Evolutionary conservation across 2,329 filamentous ascomycete species (phyloP).

Genomic region (Penicillium sp.): DNA sequence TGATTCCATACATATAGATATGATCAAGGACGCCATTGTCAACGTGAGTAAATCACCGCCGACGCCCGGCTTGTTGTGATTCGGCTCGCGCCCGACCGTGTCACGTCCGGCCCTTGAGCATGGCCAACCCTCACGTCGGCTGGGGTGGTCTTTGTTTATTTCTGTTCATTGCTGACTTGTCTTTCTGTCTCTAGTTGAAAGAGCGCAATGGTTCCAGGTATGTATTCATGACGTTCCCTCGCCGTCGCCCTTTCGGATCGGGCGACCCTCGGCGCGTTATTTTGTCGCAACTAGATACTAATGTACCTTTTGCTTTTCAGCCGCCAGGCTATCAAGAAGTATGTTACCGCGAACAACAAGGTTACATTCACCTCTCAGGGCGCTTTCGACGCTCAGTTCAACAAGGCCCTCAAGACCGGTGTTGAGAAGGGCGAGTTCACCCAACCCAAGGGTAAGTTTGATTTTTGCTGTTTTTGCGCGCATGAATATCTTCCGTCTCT

Average conservation of each 20-base stretch:
- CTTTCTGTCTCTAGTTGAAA: constrained; percentile 54
- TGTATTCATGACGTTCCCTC: constrained; percentile 37
- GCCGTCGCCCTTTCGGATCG: constrained; percentile 16
- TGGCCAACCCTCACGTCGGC: constrained; percentile 23
- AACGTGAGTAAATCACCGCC: constrained; percentile 57
- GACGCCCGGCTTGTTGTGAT: constrained; percentile 45
- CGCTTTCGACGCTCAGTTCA: constrained; percentile 70
- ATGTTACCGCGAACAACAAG: constrained; percentile 67
- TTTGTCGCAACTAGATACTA: constrained; percentile 18
- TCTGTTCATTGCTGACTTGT: constrained; percentile 45
- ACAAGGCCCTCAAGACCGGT: constrained; percentile 74
- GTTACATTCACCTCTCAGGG: constrained; percentile 51
- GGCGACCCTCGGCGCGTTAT: constrained; percentile 23
- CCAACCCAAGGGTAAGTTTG: constrained; percentile 76
- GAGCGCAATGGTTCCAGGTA: constrained; percentile 66
- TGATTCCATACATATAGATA: constrained; percentile 55
- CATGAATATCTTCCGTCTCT: constrained; percentile 3
- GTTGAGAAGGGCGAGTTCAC: constrained; percentile 82
- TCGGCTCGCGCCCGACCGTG: constrained; percentile 37
- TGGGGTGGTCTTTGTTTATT: constrained; percentile 20
- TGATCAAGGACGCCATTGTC: constrained; percentile 68
- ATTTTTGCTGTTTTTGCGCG: constrained; percentile 1
- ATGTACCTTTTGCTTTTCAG: constrained; percentile 43
- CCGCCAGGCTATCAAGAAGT: constrained; percentile 70
- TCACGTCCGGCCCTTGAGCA: constrained; percentile 28